A percentile compares a stretch with the other conserved stretches of the same genome.
These are phyloP conservation scores for Metschnikowia shivogae DNA, from an alignment of 805 yeast genomes.

Conservation along the genomic window DNA sequence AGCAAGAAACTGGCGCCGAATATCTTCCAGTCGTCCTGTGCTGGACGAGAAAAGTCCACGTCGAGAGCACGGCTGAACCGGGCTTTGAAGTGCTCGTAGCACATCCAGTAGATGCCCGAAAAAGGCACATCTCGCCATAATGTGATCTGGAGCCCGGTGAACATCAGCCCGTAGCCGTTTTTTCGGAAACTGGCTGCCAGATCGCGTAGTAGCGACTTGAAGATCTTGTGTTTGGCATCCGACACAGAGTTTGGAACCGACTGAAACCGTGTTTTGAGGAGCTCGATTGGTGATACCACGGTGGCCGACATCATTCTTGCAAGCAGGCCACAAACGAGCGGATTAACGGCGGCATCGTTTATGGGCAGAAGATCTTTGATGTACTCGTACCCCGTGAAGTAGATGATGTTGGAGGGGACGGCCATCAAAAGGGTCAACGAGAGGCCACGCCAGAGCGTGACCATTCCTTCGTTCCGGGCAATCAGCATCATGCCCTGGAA, in stretches of 20 bases:
- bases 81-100: constrained; percentile 55
- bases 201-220: constrained; percentile 50
- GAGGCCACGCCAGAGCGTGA: constrained; percentile 86
- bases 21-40: constrained; percentile 37
- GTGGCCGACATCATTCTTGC: constrained; percentile 86
- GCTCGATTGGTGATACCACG: constrained; percentile 80
- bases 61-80: constrained; percentile 20
- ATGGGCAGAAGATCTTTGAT: constrained; percentile 65
- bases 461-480: constrained; percentile 64
- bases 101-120: constrained; percentile 91
- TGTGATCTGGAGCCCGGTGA: constrained; percentile 82
- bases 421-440: constrained; percentile 83
- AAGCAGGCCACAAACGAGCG: constrained; percentile 77
- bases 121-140: constrained; percentile 98
- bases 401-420: constrained; percentile 87
- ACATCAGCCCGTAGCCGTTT: constrained; percentile 62
- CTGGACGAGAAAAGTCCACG: constrained; percentile 20
- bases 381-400: constrained; percentile 90
- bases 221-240: constrained; percentile 24
- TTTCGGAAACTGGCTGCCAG: constrained; percentile 45
- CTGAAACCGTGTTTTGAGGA: constrained; percentile 83
- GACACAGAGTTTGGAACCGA: constrained; percentile 57
- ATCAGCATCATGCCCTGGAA: constrained; percentile 69
- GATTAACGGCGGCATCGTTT: constrained; percentile 53
- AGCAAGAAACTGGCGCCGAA: constrained; percentile 66